A percentile compares a stretch with the other conserved stretches of the same genome.
phyloP scores from a whole-genome alignment of 768 basidiomycete genomes.

The Russula virescens region DNA sequence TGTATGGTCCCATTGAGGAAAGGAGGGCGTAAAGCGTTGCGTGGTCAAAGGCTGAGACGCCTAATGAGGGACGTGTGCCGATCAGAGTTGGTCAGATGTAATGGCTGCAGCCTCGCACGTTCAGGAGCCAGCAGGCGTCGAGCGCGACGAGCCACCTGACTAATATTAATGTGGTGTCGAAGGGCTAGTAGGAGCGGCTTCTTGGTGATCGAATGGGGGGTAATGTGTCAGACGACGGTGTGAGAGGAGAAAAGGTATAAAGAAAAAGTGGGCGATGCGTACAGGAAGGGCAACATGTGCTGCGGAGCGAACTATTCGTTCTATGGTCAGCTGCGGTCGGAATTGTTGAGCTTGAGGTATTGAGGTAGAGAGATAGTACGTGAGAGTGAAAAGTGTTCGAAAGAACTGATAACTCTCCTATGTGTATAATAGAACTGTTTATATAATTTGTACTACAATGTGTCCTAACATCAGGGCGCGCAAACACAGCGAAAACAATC shows the following conservation, averaged over 20 bases:
- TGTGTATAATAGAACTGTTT: too few relatives aligned
- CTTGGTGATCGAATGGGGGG: too few relatives aligned
- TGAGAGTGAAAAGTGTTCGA: too few relatives aligned
- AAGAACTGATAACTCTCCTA: too few relatives aligned
- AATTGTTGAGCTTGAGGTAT: too few relatives aligned
- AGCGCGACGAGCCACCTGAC: constrained; percentile 61
- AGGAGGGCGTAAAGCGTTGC: constrained; percentile 83
- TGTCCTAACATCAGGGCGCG: constrained; percentile 39
- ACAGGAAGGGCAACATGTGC: constrained; percentile 41
- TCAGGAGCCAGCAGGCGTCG: constrained; percentile 82
- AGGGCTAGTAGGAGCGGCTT: constrained; percentile 29
- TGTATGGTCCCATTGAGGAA: constrained; percentile 56
- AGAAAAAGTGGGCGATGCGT: too few relatives aligned
- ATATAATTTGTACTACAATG: too few relatives aligned
- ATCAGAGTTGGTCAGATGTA: constrained; percentile 83
- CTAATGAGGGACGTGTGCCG: constrained; percentile 43
- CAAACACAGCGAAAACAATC: constrained; percentile 45
- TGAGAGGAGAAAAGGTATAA: too few relatives aligned
- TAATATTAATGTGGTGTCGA: constrained; percentile 43
- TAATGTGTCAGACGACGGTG: too few relatives aligned
- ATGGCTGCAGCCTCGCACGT: constrained; percentile 63
- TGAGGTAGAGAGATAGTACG: too few relatives aligned
- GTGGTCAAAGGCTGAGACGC: constrained; percentile 69
- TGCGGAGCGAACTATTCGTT: constrained; percentile 62
- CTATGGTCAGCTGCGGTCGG: constrained; percentile 82